Evolutionary conservation across 768 basidiomycete species (phyloP).

Genomic region (Mycena maculata): DNA sequence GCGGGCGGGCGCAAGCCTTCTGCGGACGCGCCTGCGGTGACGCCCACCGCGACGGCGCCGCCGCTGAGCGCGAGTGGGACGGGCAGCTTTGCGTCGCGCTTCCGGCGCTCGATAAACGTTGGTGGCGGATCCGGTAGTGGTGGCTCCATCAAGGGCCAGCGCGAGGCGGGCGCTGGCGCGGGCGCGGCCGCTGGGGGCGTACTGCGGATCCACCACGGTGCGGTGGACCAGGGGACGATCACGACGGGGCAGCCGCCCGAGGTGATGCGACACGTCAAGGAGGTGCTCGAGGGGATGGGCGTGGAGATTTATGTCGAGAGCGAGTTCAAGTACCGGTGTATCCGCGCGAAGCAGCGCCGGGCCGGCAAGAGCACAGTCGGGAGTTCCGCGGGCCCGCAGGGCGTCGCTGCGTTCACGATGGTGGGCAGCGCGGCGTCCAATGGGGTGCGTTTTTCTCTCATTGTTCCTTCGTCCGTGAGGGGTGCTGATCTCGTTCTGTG

Average conservation of each 20-base stretch:
- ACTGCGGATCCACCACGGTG: slow-evolving; percentile 89
- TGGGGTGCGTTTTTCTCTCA: slow-evolving; percentile 69
- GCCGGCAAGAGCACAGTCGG: slow-evolving; percentile 66
- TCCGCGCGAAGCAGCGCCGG: slow-evolving; percentile 68
- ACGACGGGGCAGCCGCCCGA: slow-evolving; percentile 87
- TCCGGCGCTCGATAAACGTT: slow-evolving; percentile 63
- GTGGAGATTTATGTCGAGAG: slow-evolving; percentile 89
- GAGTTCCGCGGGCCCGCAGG: slow-evolving; percentile 46
- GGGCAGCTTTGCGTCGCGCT: slow-evolving; percentile 58
- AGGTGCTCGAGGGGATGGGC: slow-evolving; percentile 89
- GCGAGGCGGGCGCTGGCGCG: slow-evolving; percentile 40
- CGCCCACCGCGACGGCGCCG: slow-evolving; percentile 55
- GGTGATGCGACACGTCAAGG: slow-evolving; percentile 87
- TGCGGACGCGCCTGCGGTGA: slow-evolving; percentile 48
- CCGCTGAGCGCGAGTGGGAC: slow-evolving; percentile 58
- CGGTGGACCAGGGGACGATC: slow-evolving; percentile 90
- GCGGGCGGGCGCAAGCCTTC: slow-evolving; percentile 44
- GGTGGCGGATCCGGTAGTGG: slow-evolving; percentile 38
- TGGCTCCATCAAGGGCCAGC: slow-evolving; percentile 39
- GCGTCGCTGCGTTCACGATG: slow-evolving; percentile 81
- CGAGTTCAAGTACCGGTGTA: slow-evolving; percentile 91
- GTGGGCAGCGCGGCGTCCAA: slow-evolving; percentile 86
- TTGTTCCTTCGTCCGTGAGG: slow-evolving; percentile 7
- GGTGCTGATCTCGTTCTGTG: too few species aligned
- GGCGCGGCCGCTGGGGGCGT: slow-evolving; percentile 52